Percentiles rank a stretch among this genome's conserved stretches.
Conservation (phyloP, 2,329 filamentous ascomycete species). For the Talaromyces piceae region DNA sequence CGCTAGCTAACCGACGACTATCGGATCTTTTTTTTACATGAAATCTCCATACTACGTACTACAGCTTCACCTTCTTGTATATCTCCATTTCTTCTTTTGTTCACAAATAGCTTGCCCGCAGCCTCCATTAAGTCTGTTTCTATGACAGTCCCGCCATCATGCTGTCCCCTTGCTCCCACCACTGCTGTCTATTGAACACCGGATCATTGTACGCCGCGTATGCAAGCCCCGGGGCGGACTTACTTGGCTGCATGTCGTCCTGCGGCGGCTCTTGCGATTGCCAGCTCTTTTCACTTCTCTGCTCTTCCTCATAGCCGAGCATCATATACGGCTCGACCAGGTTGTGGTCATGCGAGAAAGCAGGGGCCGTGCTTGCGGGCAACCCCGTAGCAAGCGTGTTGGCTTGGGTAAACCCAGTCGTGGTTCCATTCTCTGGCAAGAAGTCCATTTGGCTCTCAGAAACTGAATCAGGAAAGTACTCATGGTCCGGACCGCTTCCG, state of each 20-base stretch:
- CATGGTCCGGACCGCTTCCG: not conserved
- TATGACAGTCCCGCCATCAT: not conserved
- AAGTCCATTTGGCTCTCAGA: constrained; percentile 7
- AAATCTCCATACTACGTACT: too few relatives aligned
- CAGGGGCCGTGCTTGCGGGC: not conserved
- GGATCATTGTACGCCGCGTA: constrained; percentile 36
- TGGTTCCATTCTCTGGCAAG: not conserved
- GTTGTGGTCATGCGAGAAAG: not conserved
- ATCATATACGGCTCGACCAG: constrained; percentile 11
- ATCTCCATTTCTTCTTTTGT: too few relatives aligned
- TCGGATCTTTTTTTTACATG: too few relatives aligned
- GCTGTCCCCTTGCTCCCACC: constrained; percentile 26
- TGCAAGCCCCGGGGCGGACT: constrained; percentile 23
- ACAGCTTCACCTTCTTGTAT: too few relatives aligned
- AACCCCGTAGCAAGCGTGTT: too few relatives aligned
- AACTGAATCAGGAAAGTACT: not conserved
- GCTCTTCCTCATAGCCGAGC: constrained; percentile 10
- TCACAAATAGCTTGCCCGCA: too few relatives aligned
- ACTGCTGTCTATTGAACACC: constrained; percentile 32
- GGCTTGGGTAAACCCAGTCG: not conserved
- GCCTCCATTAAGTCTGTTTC: too few relatives aligned
- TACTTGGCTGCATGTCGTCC: constrained; percentile 11
- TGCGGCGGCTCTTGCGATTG: constrained; percentile 1
- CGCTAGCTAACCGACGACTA: constrained; percentile 6
- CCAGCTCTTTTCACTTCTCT: constrained; percentile 1